These are phyloP conservation scores for Guadua angustifolia DNA, from an alignment of 176 grass and related monocot species.

Conservation along the genomic window DNA sequence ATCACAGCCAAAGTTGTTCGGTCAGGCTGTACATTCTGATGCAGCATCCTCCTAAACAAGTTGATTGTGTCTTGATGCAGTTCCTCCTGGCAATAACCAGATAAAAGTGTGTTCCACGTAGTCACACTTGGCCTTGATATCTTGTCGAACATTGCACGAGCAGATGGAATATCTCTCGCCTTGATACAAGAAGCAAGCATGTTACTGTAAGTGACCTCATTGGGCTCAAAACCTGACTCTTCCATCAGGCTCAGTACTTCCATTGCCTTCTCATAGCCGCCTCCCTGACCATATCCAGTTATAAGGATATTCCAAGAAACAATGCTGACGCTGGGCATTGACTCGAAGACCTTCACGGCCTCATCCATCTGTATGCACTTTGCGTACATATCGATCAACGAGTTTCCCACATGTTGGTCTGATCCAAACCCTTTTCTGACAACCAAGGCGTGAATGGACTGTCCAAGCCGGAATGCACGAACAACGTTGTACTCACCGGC, in stretches of 20 bases:
- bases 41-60: constrained; percentile 79
- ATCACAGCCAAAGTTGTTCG: constrained; percentile 75
- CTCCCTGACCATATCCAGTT: constrained; percentile 66
- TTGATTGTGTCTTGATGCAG: constrained; percentile 55
- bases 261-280: constrained; percentile 50
- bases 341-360: constrained; percentile 61
- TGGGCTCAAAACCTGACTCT: constrained; percentile 69
- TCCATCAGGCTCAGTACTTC: constrained; percentile 66
- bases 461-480: constrained; percentile 45
- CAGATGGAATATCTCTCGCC: constrained; percentile 57
- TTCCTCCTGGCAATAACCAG: constrained; percentile 80
- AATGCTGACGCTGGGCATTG: constrained; percentile 53
- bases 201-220: constrained; percentile 84
- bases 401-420: constrained; percentile 75
- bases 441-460: constrained; percentile 60
- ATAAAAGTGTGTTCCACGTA: constrained; percentile 83
- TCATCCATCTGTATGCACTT: constrained; percentile 64
- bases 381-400: constrained; percentile 72
- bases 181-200: constrained; percentile 69
- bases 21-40: constrained; percentile 67
- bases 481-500: constrained; percentile 14
- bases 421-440: constrained; percentile 67
- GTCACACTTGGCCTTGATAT: constrained; percentile 65
- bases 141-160: constrained; percentile 73
- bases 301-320: constrained; percentile 95